Evolutionary conservation across 352 stramenopile species (phyloP).

Genomic region (Globisporangium camurandrum): DNA sequence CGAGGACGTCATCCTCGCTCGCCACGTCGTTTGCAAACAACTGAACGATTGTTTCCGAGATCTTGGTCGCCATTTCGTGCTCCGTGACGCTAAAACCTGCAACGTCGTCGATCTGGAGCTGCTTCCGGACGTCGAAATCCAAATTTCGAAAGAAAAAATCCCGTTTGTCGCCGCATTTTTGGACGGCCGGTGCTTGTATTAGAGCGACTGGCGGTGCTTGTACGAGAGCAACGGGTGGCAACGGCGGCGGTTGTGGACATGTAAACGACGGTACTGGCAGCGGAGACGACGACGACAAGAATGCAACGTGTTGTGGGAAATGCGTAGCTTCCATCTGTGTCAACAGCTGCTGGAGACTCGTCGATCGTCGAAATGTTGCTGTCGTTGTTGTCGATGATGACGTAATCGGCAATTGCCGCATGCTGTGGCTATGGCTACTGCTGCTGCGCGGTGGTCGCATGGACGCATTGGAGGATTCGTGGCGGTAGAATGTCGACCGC

Average conservation of each 20-base stretch:
- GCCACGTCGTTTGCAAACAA: conserved; percentile 24
- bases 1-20: too few relatives aligned
- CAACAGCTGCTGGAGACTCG: conserved; percentile 52
- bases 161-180: conserved; percentile 77
- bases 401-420: conserved; percentile 16
- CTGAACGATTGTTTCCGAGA: conserved; percentile 49
- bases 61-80: conserved; percentile 70
- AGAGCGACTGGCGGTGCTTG: neutral
- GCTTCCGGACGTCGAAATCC: conserved; percentile 49
- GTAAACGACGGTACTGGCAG: too few relatives aligned
- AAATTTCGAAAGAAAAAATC: conserved; percentile 82
- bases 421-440: neutral
- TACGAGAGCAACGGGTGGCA: neutral
- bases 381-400: conserved; percentile 6
- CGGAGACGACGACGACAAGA: neutral
- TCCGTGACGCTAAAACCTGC: conserved; percentile 75
- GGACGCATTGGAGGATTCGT: too few relatives aligned
- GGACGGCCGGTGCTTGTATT: neutral
- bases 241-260: too few relatives aligned
- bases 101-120: conserved; percentile 73
- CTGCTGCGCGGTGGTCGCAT: neutral
- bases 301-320: too few relatives aligned
- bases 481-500: too few relatives aligned
- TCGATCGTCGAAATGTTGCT: conserved; percentile 29
- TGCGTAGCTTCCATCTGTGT: conserved; percentile 29